Percentiles rank a stretch among this genome's conserved stretches.
These are phyloP conservation scores for Aspergillus versicolor DNA, from an alignment of 2,329 filamentous ascomycete genomes.

Conservation along the genomic window DNA sequence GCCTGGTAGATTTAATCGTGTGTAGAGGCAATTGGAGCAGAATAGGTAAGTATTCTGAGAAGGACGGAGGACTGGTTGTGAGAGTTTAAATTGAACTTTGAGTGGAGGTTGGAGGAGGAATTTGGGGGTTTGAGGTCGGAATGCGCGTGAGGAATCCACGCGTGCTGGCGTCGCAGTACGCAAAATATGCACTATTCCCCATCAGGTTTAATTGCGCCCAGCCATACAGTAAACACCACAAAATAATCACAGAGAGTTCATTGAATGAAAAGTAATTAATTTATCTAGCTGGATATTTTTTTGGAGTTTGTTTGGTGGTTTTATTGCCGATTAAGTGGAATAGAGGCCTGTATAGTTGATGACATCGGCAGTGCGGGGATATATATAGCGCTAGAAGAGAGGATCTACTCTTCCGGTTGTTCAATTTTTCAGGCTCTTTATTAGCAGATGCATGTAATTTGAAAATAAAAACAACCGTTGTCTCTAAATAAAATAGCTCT, in stretches of 20 bases:
- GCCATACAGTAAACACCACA: neutral
- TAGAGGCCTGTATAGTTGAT: neutral
- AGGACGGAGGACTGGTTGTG: neutral
- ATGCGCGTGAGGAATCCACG: constrained; percentile 5
- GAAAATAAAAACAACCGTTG: neutral
- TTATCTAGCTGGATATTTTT: neutral
- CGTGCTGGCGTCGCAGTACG: constrained; percentile 9
- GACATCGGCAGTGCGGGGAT: constrained; percentile 13
- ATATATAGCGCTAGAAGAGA: constrained; percentile 16
- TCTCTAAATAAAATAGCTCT: neutral
- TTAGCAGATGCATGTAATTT: neutral
- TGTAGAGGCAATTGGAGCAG: neutral
- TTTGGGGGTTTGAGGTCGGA: constrained; percentile 4
- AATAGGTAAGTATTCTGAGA: neutral
- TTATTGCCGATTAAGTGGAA: neutral
- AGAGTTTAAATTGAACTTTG: neutral
- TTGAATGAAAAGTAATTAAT: neutral
- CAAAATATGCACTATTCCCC: constrained; percentile 28
- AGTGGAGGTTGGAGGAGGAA: constrained; percentile 15
- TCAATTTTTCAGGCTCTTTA: neutral
- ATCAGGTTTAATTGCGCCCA: constrained; percentile 27
- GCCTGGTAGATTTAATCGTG: neutral
- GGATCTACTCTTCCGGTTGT: neutral
- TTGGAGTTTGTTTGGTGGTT: neutral
- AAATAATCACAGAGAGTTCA: neutral